Conservation (phyloP, 2,329 filamentous ascomycete genomes). For the Fusarium tuaranense region DNA sequence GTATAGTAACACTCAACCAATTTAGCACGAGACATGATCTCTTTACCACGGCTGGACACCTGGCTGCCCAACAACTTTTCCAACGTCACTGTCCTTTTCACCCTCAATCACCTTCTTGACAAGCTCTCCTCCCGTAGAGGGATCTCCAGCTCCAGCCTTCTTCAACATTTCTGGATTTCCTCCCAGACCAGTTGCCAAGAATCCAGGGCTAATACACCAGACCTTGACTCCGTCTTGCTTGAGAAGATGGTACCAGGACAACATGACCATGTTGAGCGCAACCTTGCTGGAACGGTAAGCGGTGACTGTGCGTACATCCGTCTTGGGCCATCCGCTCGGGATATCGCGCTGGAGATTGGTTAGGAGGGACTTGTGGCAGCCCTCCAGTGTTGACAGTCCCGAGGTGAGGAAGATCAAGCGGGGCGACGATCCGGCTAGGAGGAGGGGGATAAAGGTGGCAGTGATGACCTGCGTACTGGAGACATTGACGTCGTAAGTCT, state of each 20-base stretch:
- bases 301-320: constrained; percentile 55
- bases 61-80: constrained; percentile 49
- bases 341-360: constrained; percentile 40
- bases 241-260: constrained; percentile 59
- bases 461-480: constrained; percentile 58
- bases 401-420: constrained; percentile 62
- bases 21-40: not conserved
- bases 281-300: constrained; percentile 44
- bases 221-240: constrained; percentile 63
- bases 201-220: constrained; percentile 61
- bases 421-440: constrained; percentile 56
- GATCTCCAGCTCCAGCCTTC: constrained; percentile 50
- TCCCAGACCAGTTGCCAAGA: constrained; percentile 60
- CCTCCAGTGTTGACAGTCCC: constrained; percentile 55
- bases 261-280: constrained; percentile 47
- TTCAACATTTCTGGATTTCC: constrained; percentile 46
- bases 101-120: constrained; percentile 56
- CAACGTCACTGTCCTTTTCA: constrained; percentile 54
- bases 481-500: constrained; percentile 63
- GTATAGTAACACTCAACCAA: not conserved
- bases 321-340: constrained; percentile 61
- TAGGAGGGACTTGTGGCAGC: constrained; percentile 44
- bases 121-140: constrained; percentile 52
- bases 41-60: constrained; percentile 49
- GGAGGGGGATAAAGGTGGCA: constrained; percentile 55